A percentile compares a stretch with the other conserved stretches of the same genome.
Evolutionary conservation across 495 filamentous ascomycete species (phyloP).

Genomic region (Aspergillus sclerotiicarbonarius): DNA sequence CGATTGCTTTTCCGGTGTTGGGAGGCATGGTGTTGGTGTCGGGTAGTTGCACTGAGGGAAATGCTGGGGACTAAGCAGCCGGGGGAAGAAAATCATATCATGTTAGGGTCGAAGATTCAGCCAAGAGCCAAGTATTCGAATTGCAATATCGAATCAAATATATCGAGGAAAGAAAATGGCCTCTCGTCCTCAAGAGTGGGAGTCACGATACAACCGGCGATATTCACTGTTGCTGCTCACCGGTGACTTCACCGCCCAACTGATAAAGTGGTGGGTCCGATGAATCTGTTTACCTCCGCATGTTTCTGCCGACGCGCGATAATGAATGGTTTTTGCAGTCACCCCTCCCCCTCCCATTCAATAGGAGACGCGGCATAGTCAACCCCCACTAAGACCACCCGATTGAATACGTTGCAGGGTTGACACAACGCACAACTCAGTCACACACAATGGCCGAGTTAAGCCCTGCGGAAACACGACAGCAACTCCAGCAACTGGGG

Average conservation of each 20-base stretch:
- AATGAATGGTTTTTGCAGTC: not conserved
- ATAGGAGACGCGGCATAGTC: not conserved
- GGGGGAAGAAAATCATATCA: not conserved
- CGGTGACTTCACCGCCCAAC: constrained; percentile 22
- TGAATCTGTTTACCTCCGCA: constrained; percentile 25
- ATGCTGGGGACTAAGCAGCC: not conserved
- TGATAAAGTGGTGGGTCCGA: constrained; percentile 13
- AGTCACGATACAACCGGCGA: not conserved
- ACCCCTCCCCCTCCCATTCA: not conserved
- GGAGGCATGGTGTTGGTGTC: constrained; percentile 21
- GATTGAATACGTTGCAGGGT: not conserved
- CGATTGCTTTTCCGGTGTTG: constrained; percentile 20
- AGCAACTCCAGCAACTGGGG: constrained; percentile 40
- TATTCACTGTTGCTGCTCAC: not conserved
- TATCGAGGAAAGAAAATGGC: not conserved
- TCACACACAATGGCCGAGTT: constrained; percentile 25
- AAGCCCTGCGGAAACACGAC: constrained; percentile 31
- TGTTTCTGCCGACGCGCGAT: constrained; percentile 16
- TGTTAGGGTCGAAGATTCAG: not conserved
- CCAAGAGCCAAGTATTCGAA: not conserved
- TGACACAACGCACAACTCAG: constrained; percentile 6
- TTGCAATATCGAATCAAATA: not conserved
- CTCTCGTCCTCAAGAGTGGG: not conserved
- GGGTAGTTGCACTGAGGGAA: not conserved
- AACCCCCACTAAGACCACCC: not conserved